These are phyloP conservation scores for Calonectria honghensis DNA, from an alignment of 2,329 filamentous ascomycete species.

Conservation along the genomic window DNA sequence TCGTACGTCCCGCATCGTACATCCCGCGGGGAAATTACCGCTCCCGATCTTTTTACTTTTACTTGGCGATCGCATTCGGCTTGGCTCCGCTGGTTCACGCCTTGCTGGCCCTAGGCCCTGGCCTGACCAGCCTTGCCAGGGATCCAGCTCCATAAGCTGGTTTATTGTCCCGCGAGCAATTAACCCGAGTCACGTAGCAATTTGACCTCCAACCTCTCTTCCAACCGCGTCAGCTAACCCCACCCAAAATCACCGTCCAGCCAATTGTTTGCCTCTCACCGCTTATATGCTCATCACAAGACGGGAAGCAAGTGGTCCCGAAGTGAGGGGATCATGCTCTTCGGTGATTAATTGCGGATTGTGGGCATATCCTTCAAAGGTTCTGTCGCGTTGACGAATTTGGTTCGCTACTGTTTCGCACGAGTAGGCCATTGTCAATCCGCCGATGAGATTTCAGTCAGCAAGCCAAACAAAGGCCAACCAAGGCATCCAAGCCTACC, in stretches of 20 bases:
- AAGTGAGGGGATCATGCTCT: background rate
- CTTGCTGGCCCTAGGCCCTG: background rate
- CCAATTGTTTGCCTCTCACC: background rate
- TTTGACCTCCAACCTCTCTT: background rate
- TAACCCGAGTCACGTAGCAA: background rate
- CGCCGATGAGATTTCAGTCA: no score
- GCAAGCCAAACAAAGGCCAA: no score
- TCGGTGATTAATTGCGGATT: background rate
- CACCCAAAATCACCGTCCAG: background rate
- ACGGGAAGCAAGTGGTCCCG: background rate
- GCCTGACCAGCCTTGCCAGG: background rate
- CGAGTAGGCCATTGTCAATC: no score
- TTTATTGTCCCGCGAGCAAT: background rate
- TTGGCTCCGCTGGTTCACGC: background rate
- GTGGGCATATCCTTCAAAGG: background rate
- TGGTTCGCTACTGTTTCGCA: background rate
- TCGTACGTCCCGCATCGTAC: no score
- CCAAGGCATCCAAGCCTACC: no score
- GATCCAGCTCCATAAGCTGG: background rate
- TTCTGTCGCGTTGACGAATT: background rate
- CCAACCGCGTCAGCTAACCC: background rate
- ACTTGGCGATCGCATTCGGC: background rate
- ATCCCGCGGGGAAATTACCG: background rate
- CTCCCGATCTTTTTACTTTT: background rate
- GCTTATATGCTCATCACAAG: background rate